Evolutionary conservation across 495 filamentous ascomycete genomes (phyloP).

Genomic region (Penicillium angulare): DNA sequence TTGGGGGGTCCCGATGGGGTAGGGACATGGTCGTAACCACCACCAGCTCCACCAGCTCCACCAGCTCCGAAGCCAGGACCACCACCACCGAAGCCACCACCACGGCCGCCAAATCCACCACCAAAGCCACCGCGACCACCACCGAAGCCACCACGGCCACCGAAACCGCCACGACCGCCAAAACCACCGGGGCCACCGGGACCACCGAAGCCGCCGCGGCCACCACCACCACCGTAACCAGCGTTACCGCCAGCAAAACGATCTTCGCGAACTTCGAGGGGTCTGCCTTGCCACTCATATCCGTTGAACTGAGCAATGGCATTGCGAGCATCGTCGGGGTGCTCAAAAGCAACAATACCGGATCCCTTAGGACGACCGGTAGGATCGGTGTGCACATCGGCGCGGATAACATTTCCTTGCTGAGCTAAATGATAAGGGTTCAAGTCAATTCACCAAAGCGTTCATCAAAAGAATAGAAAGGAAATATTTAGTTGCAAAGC

Average conservation of each 20-base stretch:
- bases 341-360: conserved; percentile 95
- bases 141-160: conserved; percentile 29
- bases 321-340: conserved; percentile 87
- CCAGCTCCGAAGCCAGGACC: conserved; percentile 28
- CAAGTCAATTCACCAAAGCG: conserved; percentile 32
- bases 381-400: conserved; percentile 89
- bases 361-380: conserved; percentile 93
- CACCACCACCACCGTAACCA: conserved; percentile 41
- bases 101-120: conserved; percentile 15
- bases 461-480: conserved; percentile 12
- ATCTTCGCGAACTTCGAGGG: conserved; percentile 93
- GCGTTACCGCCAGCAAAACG: conserved; percentile 71
- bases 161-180: conserved; percentile 31
- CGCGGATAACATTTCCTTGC: conserved; percentile 84
- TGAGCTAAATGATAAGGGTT: conserved; percentile 52
- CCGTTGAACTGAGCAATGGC: conserved; percentile 97
- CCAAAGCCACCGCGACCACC: conserved; percentile 19
- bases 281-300: conserved; percentile 95
- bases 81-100: conserved; percentile 31
- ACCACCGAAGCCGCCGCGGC: conserved; percentile 27
- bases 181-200: conserved; percentile 27
- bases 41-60: conserved; percentile 30
- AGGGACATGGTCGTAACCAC: conserved; percentile 37
- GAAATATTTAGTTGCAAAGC: conserved; percentile 1
- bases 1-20: conserved; percentile 64